Base-by-base conservation (phyloP, 2,329 filamentous ascomycete species). In the Arthrobotrys megalospora region DNA sequence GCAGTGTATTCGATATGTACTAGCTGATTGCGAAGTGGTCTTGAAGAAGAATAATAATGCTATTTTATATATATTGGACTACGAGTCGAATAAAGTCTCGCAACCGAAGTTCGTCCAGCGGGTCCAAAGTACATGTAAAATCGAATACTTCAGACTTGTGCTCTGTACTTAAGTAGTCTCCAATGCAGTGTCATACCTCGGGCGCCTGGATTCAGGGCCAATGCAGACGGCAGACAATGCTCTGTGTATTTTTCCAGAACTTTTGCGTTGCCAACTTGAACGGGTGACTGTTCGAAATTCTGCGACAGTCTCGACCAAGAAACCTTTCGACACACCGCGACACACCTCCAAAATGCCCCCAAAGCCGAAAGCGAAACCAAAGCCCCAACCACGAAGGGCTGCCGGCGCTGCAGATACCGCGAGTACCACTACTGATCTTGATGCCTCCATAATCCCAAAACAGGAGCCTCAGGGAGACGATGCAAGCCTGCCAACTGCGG, bases 311-410 rank as follows among this genome's bases (percentile, higher is more conserved):
- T 11, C 45, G 16, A n/a, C 45, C 45, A 6, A 12, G 6, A 32
- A 16, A 53, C 5, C 24, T 53, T 73, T 50, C 38, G 41, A 53
- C 43, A 6, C n/a, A 41, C 24, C 62, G n/a, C 53, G n/a, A 14
- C 50, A 21, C 4, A 28, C n/a, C 14, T 41, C 16, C 19, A 63
- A n/a, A 52, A 75, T 75, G 70, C 70, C 70, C 3, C 70, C 70
- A 16, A 75, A 75, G 63, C 45, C 64, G 14, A 76, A 69, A 19
- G 43, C 38, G 7, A 76, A 76, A 45, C 72, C 72, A 48, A 69
- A 76, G 32, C 72, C 64, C 6, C 72, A 76, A 19, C 72, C 55
- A 12, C 72, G 72, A 16, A 76, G 64, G 6, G 28, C 65, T 14
- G 48, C 47, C 6, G 36, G 45, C 11, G 32, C 48, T 19, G 41